Conservation (phyloP, 2,329 filamentous ascomycete genomes). For the Nemania abortiva region DNA sequence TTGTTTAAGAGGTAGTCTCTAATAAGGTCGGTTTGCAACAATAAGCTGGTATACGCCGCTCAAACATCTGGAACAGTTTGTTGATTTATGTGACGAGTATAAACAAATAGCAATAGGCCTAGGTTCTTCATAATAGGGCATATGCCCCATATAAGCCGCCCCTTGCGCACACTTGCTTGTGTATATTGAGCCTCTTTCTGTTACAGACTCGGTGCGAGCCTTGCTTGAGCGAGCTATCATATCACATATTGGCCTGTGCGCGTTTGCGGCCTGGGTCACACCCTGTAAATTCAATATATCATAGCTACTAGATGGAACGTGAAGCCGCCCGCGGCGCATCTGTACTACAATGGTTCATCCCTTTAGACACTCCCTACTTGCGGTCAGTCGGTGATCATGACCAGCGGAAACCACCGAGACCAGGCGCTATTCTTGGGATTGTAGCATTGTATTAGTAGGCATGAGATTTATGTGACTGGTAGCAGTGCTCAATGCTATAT, state of each 20-base stretch:
- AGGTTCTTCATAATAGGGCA: neutral
- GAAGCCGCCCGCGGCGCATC: neutral
- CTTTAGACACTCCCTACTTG: constrained; percentile 13
- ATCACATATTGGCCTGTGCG: neutral
- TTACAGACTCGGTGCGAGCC: neutral
- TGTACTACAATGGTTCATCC: constrained; percentile 16
- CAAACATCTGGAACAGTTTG: neutral
- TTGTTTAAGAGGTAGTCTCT: neutral
- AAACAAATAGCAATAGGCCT: neutral
- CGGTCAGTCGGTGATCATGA: neutral
- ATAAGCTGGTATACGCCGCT: neutral
- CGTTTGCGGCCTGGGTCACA: neutral
- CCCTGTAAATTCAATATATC: constrained; percentile 14
- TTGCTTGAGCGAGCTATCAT: neutral
- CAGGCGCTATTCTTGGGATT: neutral
- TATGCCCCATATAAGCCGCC: neutral
- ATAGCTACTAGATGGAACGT: neutral
- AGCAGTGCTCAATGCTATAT: too few species aligned
- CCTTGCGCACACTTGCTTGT: neutral
- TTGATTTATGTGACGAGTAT: neutral
- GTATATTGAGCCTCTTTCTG: neutral
- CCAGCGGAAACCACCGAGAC: neutral
- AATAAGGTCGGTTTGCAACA: neutral
- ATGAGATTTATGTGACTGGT: too few species aligned
- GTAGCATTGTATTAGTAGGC: too few species aligned